phyloP scores from a whole-genome alignment of 176 grass and related monocot genomes.

The Raddia distichophylla region DNA sequence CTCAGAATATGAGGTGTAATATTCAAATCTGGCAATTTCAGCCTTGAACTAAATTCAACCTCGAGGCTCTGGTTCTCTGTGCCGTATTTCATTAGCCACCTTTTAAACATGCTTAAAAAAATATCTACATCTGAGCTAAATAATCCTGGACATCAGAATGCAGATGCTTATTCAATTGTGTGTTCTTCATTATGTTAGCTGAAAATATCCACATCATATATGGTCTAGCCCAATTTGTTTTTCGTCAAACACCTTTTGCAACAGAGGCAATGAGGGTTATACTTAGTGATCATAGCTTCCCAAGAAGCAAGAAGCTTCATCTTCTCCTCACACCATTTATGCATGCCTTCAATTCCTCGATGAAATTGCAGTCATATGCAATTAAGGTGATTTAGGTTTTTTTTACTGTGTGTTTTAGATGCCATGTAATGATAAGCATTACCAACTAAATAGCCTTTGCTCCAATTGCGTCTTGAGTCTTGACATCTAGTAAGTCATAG shows the following conservation, averaged over 20 bases:
- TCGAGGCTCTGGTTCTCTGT: conserved; percentile 46
- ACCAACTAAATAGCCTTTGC: conserved; percentile 48
- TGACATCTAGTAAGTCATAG: conserved; percentile 50
- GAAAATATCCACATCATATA: conserved; percentile 64
- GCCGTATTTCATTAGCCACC: conserved; percentile 48
- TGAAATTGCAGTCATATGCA: conserved; percentile 54
- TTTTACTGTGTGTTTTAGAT: conserved; percentile 52
- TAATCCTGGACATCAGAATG: conserved; percentile 41
- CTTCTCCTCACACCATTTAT: conserved; percentile 63
- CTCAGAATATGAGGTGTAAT: conserved; percentile 63
- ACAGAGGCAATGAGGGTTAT: conserved; percentile 50
- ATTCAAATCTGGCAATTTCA: conserved; percentile 58
- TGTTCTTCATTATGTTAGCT: conserved; percentile 56
- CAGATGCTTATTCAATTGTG: conserved; percentile 52
- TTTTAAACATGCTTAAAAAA: conserved; percentile 53
- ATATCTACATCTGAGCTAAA: conserved; percentile 50
- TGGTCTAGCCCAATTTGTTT: conserved; percentile 76
- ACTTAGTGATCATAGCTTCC: conserved; percentile 64
- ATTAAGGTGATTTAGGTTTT: conserved; percentile 45
- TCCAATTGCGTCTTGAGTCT: conserved; percentile 47
- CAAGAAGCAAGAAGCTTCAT: conserved; percentile 52
- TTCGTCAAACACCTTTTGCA: conserved; percentile 61
- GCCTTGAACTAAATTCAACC: conserved; percentile 46
- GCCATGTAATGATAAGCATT: too few relatives aligned
- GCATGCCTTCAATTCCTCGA: conserved; percentile 65